These are phyloP conservation scores for Narthecium ossifragum DNA, from an alignment of 106 monocot genomes.

Conservation along the genomic window DNA sequence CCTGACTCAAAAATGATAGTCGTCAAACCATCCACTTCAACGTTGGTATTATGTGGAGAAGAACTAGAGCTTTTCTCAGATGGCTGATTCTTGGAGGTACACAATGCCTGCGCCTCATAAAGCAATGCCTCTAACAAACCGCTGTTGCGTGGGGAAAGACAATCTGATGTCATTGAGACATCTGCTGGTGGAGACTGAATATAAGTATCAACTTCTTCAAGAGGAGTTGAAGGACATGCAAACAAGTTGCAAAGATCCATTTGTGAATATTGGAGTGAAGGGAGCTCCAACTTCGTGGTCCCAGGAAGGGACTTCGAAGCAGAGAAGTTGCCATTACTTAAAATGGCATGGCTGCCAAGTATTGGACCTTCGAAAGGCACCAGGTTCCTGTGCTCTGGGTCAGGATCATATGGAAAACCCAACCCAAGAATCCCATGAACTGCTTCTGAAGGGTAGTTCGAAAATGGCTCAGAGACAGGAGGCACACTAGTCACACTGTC, in stretches of 20 bases:
- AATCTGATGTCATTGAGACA: constrained; percentile 19
- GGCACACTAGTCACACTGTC: background rate
- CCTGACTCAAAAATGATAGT: constrained; percentile 7
- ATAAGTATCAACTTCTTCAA: constrained; percentile 13
- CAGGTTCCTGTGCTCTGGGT: constrained; percentile 13
- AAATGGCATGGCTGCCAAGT: constrained; percentile 47
- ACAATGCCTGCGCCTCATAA: constrained; percentile 24
- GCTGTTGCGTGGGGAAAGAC: constrained; percentile 21
- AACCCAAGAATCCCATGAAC: constrained; percentile 14
- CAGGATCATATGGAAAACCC: constrained; percentile 29
- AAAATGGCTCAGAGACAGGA: constrained; percentile 15
- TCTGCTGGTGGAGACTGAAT: constrained; percentile 21
- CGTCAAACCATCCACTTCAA: constrained; percentile 5
- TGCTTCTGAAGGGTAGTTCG: constrained; percentile 14
- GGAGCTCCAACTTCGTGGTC: constrained; percentile 88
- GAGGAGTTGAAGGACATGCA: constrained; percentile 6
- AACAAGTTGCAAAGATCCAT: constrained; percentile 22
- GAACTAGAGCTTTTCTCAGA: constrained; percentile 30
- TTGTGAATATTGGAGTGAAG: constrained; percentile 92
- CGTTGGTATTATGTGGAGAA: constrained; percentile 10
- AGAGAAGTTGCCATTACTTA: constrained; percentile 70
- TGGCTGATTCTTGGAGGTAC: constrained; percentile 16
- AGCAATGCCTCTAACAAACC: constrained; percentile 55
- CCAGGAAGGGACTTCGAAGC: constrained; percentile 37
- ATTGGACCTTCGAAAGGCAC: constrained; percentile 13